Base-by-base conservation (phyloP, 2,329 filamentous ascomycete species). In the Ilyonectria sp. region DNA sequence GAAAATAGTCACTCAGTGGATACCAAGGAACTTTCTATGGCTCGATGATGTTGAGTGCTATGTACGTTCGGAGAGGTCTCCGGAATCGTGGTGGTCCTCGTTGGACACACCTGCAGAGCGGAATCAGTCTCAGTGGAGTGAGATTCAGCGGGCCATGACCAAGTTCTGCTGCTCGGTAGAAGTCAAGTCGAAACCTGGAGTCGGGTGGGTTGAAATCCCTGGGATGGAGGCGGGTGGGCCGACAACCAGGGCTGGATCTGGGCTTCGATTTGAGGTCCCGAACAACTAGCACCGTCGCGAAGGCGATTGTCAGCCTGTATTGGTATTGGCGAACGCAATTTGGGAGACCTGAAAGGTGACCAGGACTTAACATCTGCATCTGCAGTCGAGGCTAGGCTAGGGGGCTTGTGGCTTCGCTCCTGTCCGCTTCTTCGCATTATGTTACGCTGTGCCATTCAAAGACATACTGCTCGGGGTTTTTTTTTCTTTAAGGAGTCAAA, bases 81-180 rank as follows among this genome's bases (percentile, higher is more conserved):
- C 17, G 17, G 63, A 43, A 6, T 9, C 3, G n/a, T 66, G 56
- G 15, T 66, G 63, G 63, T 7, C 13, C 8, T 21, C 26, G 6
- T 11, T 66, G 13, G 19, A 23, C 7, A 1, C 15, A 2, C 17
- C 17, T 13, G 46, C 58, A n/a, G 59, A 21, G 19, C 15, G 13
- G 6, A 21, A 47, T 1, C 37, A 23, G 15, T 7, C 4, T 2
- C 13, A 40, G 8, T 66, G 58, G 63, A 3, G 1, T 5, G 19
- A 1, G 2, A 15, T 66, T 6, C 49, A 61, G n/a, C 10, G 40
- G 5, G 46, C 56, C 17, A 66, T 66, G 63, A 17, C 58, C 13
- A 29, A 40, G 23, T 66, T 62, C 10, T 26, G 26, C 19, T 61
- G 63, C 37, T 33, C 46, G 37, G 58, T 62, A 4, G 58, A 66